phyloP scores from a whole-genome alignment of 495 filamentous ascomycete genomes.

The Penicillium coffeae region DNA sequence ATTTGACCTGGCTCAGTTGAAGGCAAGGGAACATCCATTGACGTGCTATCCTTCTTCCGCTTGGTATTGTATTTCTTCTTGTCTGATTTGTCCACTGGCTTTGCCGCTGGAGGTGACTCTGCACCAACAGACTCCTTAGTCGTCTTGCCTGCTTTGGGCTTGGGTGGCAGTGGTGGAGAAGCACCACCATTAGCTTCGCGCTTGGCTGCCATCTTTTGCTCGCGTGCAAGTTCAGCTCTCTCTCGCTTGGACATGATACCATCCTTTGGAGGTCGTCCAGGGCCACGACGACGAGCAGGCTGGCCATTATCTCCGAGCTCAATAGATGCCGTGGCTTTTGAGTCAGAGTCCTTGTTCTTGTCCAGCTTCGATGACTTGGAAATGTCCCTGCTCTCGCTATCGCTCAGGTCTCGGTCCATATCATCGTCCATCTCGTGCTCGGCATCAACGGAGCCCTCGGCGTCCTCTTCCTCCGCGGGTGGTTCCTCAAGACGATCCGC shows the following conservation, averaged over 20 bases:
- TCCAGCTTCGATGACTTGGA: conserved; percentile 34
- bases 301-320: conserved; percentile 37
- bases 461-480: conserved; percentile 41
- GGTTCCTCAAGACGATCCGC: conserved; percentile 65
- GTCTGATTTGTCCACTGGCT: conserved; percentile 59
- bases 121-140: conserved; percentile 40
- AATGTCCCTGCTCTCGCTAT: conserved; percentile 33
- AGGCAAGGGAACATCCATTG: conserved; percentile 39
- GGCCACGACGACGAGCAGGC: conserved; percentile 69
- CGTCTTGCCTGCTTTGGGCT: conserved; percentile 56
- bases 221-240: conserved; percentile 61
- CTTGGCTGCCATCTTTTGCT: conserved; percentile 50
- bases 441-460: conserved; percentile 25
- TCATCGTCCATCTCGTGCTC: conserved; percentile 37
- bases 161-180: conserved; percentile 24
- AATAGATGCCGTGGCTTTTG: conserved; percentile 29
- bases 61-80: conserved; percentile 81
- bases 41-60: conserved; percentile 55
- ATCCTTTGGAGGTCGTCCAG: conserved; percentile 85
- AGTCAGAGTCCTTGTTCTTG: conserved; percentile 37
- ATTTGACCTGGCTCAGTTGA: conserved; percentile 47
- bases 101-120: conserved; percentile 47
- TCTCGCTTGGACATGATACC: conserved; percentile 90
- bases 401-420: conserved; percentile 28
- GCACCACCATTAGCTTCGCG: conserved; percentile 44